These are phyloP conservation scores for Piromyces finnis DNA, from an alignment of 192 early-diverging fungal species.

Conservation along the genomic window DNA sequence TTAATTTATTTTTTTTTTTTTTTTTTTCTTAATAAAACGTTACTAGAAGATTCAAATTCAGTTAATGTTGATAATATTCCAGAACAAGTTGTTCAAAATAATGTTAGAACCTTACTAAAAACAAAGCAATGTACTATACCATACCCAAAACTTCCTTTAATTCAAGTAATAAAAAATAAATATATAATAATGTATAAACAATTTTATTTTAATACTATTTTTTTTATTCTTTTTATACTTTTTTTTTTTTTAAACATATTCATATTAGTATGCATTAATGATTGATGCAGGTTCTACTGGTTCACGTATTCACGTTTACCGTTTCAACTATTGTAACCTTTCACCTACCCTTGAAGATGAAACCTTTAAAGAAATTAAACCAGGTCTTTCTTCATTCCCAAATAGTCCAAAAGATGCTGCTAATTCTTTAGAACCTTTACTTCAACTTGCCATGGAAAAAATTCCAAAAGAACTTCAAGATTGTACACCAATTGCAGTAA, in stretches of 20 bases:
- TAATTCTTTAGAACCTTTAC: constrained; percentile 51
- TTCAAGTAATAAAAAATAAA: neutral
- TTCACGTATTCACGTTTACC: constrained; percentile 94
- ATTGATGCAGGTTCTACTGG: constrained; percentile 93
- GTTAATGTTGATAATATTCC: neutral
- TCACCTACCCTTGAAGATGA: constrained; percentile 74
- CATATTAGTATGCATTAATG: constrained; percentile 67
- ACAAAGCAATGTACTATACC: neutral
- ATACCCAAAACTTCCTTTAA: neutral
- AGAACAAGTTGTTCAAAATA: neutral
- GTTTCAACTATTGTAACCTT: constrained; percentile 79
- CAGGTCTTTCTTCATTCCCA: constrained; percentile 60
- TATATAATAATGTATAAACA: too few species aligned
- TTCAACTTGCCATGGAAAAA: constrained; percentile 50
- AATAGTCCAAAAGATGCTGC: constrained; percentile 62
- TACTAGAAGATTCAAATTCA: neutral
- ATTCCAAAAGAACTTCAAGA: constrained; percentile 47
- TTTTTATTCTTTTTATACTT: too few species aligned
- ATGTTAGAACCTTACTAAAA: neutral
- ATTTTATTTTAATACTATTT: too few species aligned
- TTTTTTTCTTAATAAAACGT: too few species aligned
- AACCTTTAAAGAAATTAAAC: constrained; percentile 64
- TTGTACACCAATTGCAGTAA: constrained; percentile 82
- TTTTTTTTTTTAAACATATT: too few species aligned
- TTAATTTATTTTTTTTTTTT: too few species aligned